phyloP scores from a whole-genome alignment of 2,329 filamentous ascomycete species.

The Aspergillus fijiensis region DNA sequence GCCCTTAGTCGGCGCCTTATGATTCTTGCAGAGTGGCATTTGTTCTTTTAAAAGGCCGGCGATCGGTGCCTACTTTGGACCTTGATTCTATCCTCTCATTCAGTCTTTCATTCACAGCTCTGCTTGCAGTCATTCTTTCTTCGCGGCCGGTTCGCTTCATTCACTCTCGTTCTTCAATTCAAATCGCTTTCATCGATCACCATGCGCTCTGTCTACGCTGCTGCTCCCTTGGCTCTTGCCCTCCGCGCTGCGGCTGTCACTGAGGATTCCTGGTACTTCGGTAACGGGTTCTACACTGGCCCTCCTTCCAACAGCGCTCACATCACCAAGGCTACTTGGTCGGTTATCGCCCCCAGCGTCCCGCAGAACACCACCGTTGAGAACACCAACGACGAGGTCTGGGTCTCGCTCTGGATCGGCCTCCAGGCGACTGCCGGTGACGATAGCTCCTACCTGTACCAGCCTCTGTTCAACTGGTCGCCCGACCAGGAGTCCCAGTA shows the following conservation, averaged over 20 bases:
- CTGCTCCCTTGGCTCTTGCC: conserved; percentile 7
- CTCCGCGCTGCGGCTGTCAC: conserved; percentile 12
- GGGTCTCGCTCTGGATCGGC: conserved; percentile 22
- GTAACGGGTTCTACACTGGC: conserved; percentile 21
- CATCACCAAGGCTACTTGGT: conserved; percentile 22
- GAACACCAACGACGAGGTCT: conserved; percentile 13
- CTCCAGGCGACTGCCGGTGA: conserved; percentile 13
- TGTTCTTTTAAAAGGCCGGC: not conserved
- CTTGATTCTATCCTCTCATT: not conserved
- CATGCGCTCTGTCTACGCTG: conserved; percentile 13
- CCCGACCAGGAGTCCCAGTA: conserved; percentile 21
- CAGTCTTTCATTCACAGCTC: not conserved
- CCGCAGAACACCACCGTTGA: conserved; percentile 8
- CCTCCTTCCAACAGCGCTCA: conserved; percentile 14
- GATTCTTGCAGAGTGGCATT: not conserved
- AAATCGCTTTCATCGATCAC: not conserved
- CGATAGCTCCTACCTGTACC: conserved; percentile 14
- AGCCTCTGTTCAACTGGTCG: conserved; percentile 22
- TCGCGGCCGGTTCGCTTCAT: conserved; percentile 1
- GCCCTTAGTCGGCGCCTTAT: not conserved
- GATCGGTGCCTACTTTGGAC: not conserved
- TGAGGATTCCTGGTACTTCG: conserved; percentile 18
- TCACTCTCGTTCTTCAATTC: not conserved
- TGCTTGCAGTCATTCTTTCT: not conserved
- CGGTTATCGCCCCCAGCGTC: conserved; percentile 16